Conservation (phyloP, 495 filamentous ascomycete genomes). For the Baudoinia panamericana region DNA sequence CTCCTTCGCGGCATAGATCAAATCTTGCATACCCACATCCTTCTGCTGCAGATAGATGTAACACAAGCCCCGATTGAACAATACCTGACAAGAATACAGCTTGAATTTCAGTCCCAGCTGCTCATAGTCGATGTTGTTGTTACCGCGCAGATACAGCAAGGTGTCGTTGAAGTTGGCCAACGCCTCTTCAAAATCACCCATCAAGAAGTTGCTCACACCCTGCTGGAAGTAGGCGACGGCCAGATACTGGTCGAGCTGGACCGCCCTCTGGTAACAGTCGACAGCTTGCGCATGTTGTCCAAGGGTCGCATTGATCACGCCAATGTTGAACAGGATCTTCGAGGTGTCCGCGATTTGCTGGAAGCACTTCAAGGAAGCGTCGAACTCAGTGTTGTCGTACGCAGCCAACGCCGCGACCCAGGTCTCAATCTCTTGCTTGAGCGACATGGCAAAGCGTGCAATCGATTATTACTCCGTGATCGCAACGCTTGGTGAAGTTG, state of each 20-base stretch:
- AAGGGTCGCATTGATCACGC: slow-evolving; percentile 95
- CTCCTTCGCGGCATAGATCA: slow-evolving; percentile 86
- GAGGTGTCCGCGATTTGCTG: slow-evolving; percentile 85
- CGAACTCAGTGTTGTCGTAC: slow-evolving; percentile 96
- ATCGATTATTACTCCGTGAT: too few relatives aligned
- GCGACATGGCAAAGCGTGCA: too few relatives aligned
- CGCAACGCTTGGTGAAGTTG: too few relatives aligned
- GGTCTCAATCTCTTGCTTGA: slow-evolving; percentile 85
- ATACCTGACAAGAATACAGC: slow-evolving; percentile 89
- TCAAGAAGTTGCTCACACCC: slow-evolving; percentile 93
- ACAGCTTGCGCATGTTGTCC: slow-evolving; percentile 93
- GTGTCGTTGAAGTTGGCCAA: slow-evolving; percentile 99
- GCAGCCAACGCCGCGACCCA: slow-evolving; percentile 86
- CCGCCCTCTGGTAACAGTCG: slow-evolving; percentile 83
- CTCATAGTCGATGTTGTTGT: slow-evolving; percentile 95
- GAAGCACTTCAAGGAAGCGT: slow-evolving; percentile 69
- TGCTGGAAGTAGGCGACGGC: slow-evolving; percentile 98
- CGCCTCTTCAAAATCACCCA: slow-evolving; percentile 95
- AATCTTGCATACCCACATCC: slow-evolving; percentile 77
- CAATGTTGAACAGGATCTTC: slow-evolving; percentile 97
- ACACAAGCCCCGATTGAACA: slow-evolving; percentile 96
- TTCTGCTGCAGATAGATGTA: slow-evolving; percentile 94
- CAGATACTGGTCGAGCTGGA: slow-evolving; percentile 82
- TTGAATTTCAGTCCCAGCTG: slow-evolving; percentile 94
- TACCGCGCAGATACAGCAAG: slow-evolving; percentile 83